Evolutionary conservation across 164 flowering plant genomes (phyloP).

Genomic region (Saururus chinensis): DNA sequence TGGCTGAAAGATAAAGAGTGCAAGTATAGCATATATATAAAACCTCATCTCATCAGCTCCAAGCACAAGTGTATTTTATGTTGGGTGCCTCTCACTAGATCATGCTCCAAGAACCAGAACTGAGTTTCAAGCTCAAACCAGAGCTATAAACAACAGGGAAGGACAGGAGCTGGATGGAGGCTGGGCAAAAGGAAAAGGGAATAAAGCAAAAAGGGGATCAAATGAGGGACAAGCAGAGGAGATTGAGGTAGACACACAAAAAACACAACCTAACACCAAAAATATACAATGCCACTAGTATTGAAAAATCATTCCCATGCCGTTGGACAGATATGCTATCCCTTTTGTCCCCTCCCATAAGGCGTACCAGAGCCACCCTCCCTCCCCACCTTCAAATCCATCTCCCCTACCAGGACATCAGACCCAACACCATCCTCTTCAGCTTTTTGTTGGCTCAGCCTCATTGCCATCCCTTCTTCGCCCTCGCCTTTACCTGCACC

Average conservation of each 20-base stretch:
- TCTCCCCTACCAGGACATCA: slow-evolving; percentile 1
- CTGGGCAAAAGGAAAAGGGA: slow-evolving; percentile 8
- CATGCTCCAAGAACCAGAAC: too few relatives aligned
- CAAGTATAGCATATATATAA: too few relatives aligned
- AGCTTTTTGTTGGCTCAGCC: not conserved
- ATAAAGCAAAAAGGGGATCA: too few relatives aligned
- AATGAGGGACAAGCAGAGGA: not conserved
- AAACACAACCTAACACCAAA: slow-evolving; percentile 1
- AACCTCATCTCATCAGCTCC: too few relatives aligned
- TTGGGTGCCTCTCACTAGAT: too few relatives aligned
- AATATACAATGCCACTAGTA: slow-evolving; percentile 13
- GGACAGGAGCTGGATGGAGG: too few relatives aligned
- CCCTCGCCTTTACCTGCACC: not conserved
- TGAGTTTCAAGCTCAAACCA: too few relatives aligned
- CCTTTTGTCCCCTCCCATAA: slow-evolving; percentile 26
- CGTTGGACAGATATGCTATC: slow-evolving; percentile 34
- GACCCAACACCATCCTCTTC: slow-evolving; percentile 3
- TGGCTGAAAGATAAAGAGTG: too few relatives aligned
- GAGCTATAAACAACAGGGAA: too few relatives aligned
- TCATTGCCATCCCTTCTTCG: slow-evolving; percentile 1
- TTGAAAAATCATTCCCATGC: slow-evolving; percentile 16
- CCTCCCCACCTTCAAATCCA: slow-evolving; percentile 2
- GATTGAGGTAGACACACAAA: too few relatives aligned
- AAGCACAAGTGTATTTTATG: too few relatives aligned
- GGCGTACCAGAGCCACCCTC: slow-evolving; percentile 1